These are phyloP conservation scores for Phytophthora cajani DNA, from an alignment of 352 stramenopile genomes.

Conservation along the genomic window DNA sequence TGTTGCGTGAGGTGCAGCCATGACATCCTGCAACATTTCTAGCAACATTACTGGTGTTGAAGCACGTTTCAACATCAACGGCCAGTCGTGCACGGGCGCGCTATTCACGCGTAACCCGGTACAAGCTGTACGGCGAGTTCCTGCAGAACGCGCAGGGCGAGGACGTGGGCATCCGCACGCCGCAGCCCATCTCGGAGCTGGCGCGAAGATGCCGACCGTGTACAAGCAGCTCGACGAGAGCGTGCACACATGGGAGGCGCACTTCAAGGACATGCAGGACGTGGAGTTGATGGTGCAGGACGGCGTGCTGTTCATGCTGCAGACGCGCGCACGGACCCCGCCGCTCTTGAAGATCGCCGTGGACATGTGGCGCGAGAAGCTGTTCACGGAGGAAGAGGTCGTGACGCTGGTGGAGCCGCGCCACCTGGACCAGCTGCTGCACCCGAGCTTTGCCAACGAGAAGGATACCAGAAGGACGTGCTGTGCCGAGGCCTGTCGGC, in stretches of 20 bases:
- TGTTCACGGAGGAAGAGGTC: conserved; percentile 35
- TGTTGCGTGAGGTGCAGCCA: too few relatives aligned
- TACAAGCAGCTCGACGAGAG: conserved; percentile 36
- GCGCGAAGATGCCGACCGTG: conserved; percentile 30
- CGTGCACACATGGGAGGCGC: conserved; percentile 34
- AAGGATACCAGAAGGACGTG: conserved; percentile 16
- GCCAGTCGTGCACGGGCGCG: conserved; percentile 30
- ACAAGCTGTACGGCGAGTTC: conserved; percentile 36
- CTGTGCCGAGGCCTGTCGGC: conserved; percentile 18
- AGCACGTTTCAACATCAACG: conserved; percentile 26
- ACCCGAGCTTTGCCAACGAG: conserved; percentile 32
- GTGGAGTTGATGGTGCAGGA: conserved; percentile 32
- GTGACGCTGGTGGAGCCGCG: conserved; percentile 38
- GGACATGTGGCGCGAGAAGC: conserved; percentile 38
- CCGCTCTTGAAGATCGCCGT: conserved; percentile 31
- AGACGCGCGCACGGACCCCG: not conserved
- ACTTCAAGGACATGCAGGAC: conserved; percentile 39
- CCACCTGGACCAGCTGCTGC: conserved; percentile 32
- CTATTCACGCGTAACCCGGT: conserved; percentile 34
- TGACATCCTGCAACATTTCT: too few relatives aligned
- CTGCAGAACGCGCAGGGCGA: conserved; percentile 35
- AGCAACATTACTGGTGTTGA: too few relatives aligned
- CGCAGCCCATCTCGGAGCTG: conserved; percentile 33
- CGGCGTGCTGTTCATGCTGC: not conserved
- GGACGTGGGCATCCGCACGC: conserved; percentile 1